Base-by-base conservation (phyloP, 352 stramenopile genomes). In the Phytophthora macrochlamydospora region DNA sequence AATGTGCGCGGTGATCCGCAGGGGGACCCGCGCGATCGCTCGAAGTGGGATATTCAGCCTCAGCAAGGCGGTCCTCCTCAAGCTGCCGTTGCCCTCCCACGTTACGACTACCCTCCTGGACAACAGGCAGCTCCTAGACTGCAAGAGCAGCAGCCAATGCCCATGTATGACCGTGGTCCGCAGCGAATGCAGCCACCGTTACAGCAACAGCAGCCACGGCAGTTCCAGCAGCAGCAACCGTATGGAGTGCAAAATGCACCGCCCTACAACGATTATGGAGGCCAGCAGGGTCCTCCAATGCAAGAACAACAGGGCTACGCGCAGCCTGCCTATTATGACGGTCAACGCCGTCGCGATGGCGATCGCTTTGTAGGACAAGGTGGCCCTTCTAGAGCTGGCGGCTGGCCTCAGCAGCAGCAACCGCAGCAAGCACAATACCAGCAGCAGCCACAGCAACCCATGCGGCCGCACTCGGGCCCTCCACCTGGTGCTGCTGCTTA, bases 341-440 rank as follows among this genome's bases (percentile, higher is more conserved):
- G 52, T 52, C 45, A 55, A 49, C 65, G 54, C 56, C 57, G 55
- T 56, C 55, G 59, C 42, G 67, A 72, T 56, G 58, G 49, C 46
- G 62, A 72, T 62, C 58, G 59, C 48, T 75, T 75, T 31, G 66
- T 78, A 78, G 66, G 66, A 73, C 70, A 78, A 78, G 71, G 67
- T 62, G 67, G 62, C 44, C 56, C 71, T 75, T 70, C 71, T 75
- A 73, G 67, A 78, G 63, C 49, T 44, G 54, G 56, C 30, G 51
- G 31, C n/a, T 67, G 65, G 59, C 45, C 56, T n/a, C 51, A 51
- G 60, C 66, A 75, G 53, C 63, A 72, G 46, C 71, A 63, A 30
- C 56, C 46, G 32, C 56, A 56, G 48, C 38, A 29, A 30, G 50
- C 69, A 51, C 33, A 28, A 62, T 78, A 64, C 43, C 57, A 56